Base-by-base conservation (phyloP, 768 basidiomycete species). In the Peribolospora kevripleyi region DNA sequence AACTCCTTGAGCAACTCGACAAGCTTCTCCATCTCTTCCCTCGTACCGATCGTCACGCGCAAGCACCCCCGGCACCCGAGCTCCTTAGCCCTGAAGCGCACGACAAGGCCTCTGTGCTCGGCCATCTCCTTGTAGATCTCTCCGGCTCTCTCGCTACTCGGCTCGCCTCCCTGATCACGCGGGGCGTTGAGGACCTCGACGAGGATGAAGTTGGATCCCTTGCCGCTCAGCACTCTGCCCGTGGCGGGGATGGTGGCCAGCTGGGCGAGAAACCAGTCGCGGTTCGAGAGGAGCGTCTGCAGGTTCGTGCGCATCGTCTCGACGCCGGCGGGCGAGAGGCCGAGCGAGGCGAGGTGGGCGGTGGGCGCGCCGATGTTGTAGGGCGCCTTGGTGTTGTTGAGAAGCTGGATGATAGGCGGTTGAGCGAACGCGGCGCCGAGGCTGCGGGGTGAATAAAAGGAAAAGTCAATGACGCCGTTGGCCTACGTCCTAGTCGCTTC, bases 351-450 rank as follows among this genome's bases (percentile, higher is more conserved):
- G 36, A 95, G 76, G 39, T 76, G 68, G 9, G 91, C 85, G 5
- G 86, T 86, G 0, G 88, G 88, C 0, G 81, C 75, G 11, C 88
- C 90, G 60, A 98, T 78, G 67, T 93, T 95, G 72, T 97, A 98
- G 0, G 93, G 93, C 0, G 91, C 93, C 66, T 98, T 98, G 38
- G 90, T 83, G 66, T 97, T 97, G 57, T 78, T 76, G 53, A 97
- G 77, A 58, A 95, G 74, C 62, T 87, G 90, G 48, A 95, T 82
- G 9, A 98, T 70, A 0, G 84, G 79, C 0, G 87, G 87, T 57
- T 88, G 82, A 5, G 87, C 84, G 54, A 95, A 70, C 0, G 86
- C 85, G 49, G 90, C 76, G 0, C 93, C 93, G 38, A 98, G 72
- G 50, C 87, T 93, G 63, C 6, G 9, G 41, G 48, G 37, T 4